Evolutionary conservation across 257 asterid species (phyloP), one percentile per base, ranked within the genome.

Genomic region (Solanum appendiculatum): DNA sequence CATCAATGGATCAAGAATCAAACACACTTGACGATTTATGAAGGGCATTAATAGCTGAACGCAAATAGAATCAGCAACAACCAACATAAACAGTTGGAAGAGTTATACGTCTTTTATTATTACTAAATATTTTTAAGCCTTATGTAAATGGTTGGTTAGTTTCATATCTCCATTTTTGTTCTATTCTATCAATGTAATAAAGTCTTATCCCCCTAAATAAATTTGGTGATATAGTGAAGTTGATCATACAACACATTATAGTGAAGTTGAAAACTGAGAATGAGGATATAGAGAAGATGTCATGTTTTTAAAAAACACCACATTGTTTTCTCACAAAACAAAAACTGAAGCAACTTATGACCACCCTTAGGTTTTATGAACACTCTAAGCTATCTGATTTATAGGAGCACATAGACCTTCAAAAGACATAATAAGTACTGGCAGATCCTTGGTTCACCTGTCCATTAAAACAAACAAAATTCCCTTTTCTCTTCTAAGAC

Each of bases 391-490:
- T 77, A 77, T 40, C 13, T 42, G 83, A 40, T 44, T 44, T 78
- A 42, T 1, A 78, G 63, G 84, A 44, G 37, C 5, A 36, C 64
- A 78, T 25, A 25, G 23, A 48, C 63, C 36, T 58, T 25, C 60
- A 13, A 37, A 39, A 37, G 63, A 84, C 48, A 56, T 14, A 63
- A 63, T 33, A 58, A 56, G 60, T 42, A 21, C 48, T 68, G 58
- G 27, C 6, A 60, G 77, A 66, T 70, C 6, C 5, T 42, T 42
- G 63, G 25, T 85, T 82, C 86, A 91, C 92, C 90, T 89, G 86
- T 91, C 90, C 89, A 91, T 87, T 85, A 83, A 48, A 69, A 87
- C 90, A 86, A 91, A 91, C 54, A 91, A 90, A 74, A 75, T 84
- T 20, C 85, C 86, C 34, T 83, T 89, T 86, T 89, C 90, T 81